Percentiles rank a stretch among this genome's conserved stretches.
phyloP scores from a whole-genome alignment of 495 filamentous ascomycete species.

The Venustampulla echinocandica region DNA sequence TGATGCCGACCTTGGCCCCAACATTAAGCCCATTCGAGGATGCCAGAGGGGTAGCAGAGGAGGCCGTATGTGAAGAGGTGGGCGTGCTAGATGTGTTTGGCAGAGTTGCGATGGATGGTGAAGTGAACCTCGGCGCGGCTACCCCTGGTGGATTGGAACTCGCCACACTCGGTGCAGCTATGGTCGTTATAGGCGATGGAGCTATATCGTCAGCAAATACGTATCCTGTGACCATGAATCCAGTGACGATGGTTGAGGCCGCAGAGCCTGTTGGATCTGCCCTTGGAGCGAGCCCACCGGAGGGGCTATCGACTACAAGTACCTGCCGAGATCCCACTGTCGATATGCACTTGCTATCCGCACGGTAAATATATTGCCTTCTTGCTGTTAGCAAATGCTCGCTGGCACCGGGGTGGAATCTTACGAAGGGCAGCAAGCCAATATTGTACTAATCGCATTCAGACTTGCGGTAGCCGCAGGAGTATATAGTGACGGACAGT shows the following conservation, averaged over 20 bases:
- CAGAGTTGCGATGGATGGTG: not conserved
- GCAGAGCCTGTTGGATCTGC: not conserved
- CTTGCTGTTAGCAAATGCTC: not conserved
- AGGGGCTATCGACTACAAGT: not conserved
- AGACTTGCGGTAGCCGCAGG: not conserved
- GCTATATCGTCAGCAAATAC: not conserved
- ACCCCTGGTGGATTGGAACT: not conserved
- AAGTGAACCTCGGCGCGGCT: not conserved
- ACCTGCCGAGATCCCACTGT: not conserved
- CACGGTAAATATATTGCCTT: not conserved
- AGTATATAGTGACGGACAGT: conserved; percentile 5
- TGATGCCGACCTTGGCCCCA: conserved; percentile 1
- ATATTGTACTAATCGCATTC: conserved; percentile 1
- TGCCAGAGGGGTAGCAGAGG: not conserved
- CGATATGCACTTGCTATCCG: not conserved
- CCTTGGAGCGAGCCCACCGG: not conserved
- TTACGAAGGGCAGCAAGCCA: conserved; percentile 9
- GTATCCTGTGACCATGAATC: not conserved
- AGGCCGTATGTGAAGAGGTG: not conserved
- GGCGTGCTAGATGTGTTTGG: not conserved
- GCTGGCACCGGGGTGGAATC: not conserved
- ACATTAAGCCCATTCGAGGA: not conserved
- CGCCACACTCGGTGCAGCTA: not conserved
- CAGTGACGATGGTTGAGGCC: not conserved
- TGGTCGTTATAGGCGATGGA: not conserved